Evolutionary conservation across 352 stramenopile species (phyloP).

Genomic region (Globisporangium radiosum): DNA sequence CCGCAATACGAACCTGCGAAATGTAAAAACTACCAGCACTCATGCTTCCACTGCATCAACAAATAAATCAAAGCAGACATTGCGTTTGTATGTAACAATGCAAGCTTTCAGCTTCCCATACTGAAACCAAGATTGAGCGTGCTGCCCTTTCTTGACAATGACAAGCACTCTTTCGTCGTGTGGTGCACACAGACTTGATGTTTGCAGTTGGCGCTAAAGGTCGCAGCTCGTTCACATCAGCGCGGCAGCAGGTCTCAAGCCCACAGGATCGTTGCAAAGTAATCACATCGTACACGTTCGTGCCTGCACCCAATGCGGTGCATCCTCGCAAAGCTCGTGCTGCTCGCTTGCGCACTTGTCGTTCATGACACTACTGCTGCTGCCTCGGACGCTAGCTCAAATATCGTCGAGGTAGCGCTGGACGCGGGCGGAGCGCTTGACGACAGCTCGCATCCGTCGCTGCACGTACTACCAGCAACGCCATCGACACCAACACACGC

Average conservation of each 20-base stretch:
- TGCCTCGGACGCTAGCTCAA: neutral
- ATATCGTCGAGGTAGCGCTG: slow-evolving; percentile 6
- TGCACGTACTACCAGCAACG: neutral
- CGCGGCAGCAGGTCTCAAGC: no score
- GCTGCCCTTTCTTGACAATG: neutral
- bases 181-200: neutral
- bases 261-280: neutral
- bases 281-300: neutral
- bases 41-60: neutral
- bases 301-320: neutral
- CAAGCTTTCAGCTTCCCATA: neutral
- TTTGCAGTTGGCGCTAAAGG: neutral
- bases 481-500: neutral
- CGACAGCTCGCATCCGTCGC: neutral
- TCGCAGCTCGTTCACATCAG: neutral
- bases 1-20: neutral
- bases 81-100: neutral
- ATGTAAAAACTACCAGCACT: neutral
- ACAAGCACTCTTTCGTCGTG: neutral
- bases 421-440: neutral
- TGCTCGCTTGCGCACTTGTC: neutral
- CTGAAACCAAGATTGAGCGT: neutral
- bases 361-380: neutral
- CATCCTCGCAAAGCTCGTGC: neutral
- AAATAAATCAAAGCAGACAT: neutral